A percentile compares a stretch with the other conserved stretches of the same genome.
These are phyloP conservation scores for Fusarium nematophilum DNA, from an alignment of 2,329 filamentous ascomycete species.

Conservation along the genomic window DNA sequence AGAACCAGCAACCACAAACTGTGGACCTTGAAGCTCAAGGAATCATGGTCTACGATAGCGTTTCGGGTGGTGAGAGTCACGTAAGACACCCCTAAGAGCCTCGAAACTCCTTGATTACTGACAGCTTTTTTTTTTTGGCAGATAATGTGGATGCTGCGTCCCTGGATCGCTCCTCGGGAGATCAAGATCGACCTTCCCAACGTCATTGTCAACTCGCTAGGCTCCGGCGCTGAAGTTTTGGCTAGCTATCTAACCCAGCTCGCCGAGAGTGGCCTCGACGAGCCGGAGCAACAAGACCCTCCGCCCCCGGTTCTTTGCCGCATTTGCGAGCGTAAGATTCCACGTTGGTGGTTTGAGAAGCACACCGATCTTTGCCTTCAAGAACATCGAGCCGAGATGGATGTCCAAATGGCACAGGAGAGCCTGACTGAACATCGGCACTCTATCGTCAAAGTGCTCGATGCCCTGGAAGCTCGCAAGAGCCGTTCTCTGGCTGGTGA, in stretches of 20 bases:
- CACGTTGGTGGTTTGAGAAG: slow-evolving; percentile 99
- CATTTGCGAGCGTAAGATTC: slow-evolving; percentile 97
- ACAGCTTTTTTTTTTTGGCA: slow-evolving; percentile 52
- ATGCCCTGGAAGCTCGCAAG: slow-evolving; percentile 85
- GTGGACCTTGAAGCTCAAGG: slow-evolving; percentile 94
- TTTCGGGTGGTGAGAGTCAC: slow-evolving; percentile 88
- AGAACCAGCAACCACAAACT: slow-evolving; percentile 54
- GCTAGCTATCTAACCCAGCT: slow-evolving; percentile 92
- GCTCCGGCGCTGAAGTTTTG: slow-evolving; percentile 92
- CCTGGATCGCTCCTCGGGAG: slow-evolving; percentile 87
- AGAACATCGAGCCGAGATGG: slow-evolving; percentile 96
- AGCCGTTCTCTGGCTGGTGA: slow-evolving; percentile 72
- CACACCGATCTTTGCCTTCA: slow-evolving; percentile 96
- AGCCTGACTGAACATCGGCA: slow-evolving; percentile 92
- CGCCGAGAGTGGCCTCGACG: slow-evolving; percentile 83
- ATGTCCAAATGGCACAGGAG: slow-evolving; percentile 96
- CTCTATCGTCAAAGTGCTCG: slow-evolving; percentile 92
- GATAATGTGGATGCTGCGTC: slow-evolving; percentile 99
- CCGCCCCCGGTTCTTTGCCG: slow-evolving; percentile 92
- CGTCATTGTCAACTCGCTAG: slow-evolving; percentile 90
- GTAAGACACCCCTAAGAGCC: slow-evolving; percentile 66
- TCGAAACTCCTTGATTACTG: slow-evolving; percentile 35
- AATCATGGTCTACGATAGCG: slow-evolving; percentile 96
- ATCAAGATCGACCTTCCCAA: slow-evolving; percentile 95
- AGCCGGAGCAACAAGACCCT: slow-evolving; percentile 80